Evolutionary conservation across 495 filamentous ascomycete species (phyloP), one percentile per base, ranked within the genome.

Genomic region (Daldinia decipiens): DNA sequence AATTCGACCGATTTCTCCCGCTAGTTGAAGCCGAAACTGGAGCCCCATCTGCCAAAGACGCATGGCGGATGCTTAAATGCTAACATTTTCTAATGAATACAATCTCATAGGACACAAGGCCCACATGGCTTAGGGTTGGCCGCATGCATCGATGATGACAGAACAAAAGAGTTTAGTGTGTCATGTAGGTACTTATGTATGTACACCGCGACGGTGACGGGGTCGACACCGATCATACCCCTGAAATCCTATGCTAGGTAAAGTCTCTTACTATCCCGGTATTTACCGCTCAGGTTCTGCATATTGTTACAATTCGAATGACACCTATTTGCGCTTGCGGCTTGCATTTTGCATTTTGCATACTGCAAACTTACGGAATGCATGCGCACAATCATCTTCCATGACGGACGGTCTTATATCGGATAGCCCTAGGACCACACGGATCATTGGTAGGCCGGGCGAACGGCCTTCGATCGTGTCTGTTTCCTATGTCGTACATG

Each of bases 51-150:
- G 50, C 56, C 13, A 56, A 56, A 17, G 15, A 55, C 29, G 15
- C 13, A 29, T 39, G 11, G 62, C 50, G 27, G 59, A 65, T 65
- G 56, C 27, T 36, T 53, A 47, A 32, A 47, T 59, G 54, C 59
- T 50, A 61, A n/a, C 32, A 40, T 59, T 72, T 68, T 72, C 56
- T 65, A 73, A 73, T 73, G 61, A 65, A 52, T 50, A 65, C 39
- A 64, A 62, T 61, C 51, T 68, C 55, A 68, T 69, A 69, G 70
- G 70, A 66, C 58, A 59, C 32, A 40, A 68, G 70, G 60, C 27
- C 67, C 67, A 73, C 65, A 59, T 66, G 45, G 65, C 34, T 62
- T 38, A 34, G 70, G 39, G 63, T 73, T 66, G 59, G 64, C 31
- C 65, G 65, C 70, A 54, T 65, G 65, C 56, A 66, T 73, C 57